A percentile compares a stretch with the other conserved stretches of the same genome.
Evolutionary conservation across 495 filamentous ascomycete genomes (phyloP).

Genomic region (Mycothermus thermophilus): DNA sequence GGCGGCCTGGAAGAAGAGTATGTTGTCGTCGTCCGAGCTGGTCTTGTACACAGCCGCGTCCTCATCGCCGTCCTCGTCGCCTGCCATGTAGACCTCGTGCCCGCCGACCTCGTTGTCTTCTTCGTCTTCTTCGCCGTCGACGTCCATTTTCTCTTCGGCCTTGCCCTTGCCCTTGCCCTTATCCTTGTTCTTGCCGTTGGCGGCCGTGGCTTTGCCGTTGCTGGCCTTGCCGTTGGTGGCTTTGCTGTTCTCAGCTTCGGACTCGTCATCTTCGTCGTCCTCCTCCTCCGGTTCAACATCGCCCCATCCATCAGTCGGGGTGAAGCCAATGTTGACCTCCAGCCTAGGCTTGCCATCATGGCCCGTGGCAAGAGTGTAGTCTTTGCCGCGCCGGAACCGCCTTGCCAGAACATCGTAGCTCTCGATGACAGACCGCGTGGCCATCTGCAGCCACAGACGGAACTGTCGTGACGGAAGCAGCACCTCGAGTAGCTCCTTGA

Average conservation of each 20-base stretch:
- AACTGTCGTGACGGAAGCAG: constrained; percentile 80
- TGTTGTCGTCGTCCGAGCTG: constrained; percentile 71
- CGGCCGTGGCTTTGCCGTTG: constrained; percentile 29
- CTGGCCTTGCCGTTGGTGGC: constrained; percentile 18
- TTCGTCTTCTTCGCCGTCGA: constrained; percentile 16
- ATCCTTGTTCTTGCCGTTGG: constrained; percentile 29
- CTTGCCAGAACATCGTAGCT: constrained; percentile 59
- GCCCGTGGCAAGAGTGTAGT: constrained; percentile 84
- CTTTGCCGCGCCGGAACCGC: constrained; percentile 70
- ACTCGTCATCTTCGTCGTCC: constrained; percentile 27
- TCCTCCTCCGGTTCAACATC: constrained; percentile 49
- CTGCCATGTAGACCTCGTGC: constrained; percentile 86
- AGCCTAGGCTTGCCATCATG: constrained; percentile 69
- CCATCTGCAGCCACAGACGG: constrained; percentile 71
- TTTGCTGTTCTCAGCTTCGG: constrained; percentile 8
- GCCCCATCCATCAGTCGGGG: constrained; percentile 72
- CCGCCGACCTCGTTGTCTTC: constrained; percentile 53
- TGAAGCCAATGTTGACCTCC: constrained; percentile 76
- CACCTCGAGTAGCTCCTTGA: constrained; percentile 61
- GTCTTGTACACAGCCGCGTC: constrained; percentile 82
- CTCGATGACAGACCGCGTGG: constrained; percentile 55
- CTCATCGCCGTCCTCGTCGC: constrained; percentile 58
- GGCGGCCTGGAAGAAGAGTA: constrained; percentile 78
- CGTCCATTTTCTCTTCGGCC: constrained; percentile 16
- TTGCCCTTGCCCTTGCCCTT: constrained; percentile 40